Evolutionary conservation across 1,284 basidiomycete species (phyloP), one percentile per base, ranked within the genome.

Genomic region (Coniophora puteana): DNA sequence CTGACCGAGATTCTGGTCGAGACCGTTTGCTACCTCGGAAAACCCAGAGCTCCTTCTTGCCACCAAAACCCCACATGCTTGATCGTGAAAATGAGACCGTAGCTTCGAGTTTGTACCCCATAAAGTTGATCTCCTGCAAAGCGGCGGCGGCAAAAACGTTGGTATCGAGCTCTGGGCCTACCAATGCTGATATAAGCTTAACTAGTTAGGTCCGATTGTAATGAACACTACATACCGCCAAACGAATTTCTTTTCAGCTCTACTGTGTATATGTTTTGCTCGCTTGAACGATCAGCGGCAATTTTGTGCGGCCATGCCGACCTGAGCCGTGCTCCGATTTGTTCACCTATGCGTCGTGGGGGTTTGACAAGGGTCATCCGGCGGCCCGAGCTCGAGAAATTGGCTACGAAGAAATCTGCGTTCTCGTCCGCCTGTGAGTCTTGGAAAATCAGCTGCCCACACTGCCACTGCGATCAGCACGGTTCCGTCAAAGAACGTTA

Each of bases 371-470:
- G 61, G 10, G 73, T 78, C 31, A 85, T 57, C 37, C 72, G 71
- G 40, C 72, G 67, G 4, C 77, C 78, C 7, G 71, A 67, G 33
- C 69, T 67, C 21, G 78, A 78, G 52, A 86, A 70, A 52, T 71
- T 74, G 18, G 76, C 76, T 13, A 80, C 57, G 52, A 87, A 84
- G 57, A 85, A 81, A 35, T 71, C 62, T 0, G 74, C 66, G 8
- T 62, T 54, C n/a, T 45, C 44, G 47, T 82, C 79, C 8, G 69
- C 63, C 18, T 60, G 54, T 10, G 65, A 64, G 24, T 73, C 68
- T 48, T 71, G 68, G 48, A 78, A 88, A 36, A 88, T 64, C 18
- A 86, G 68, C 14, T 78, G 77, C 27, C 81, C 78, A 24, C 72
- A 63, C 71, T 82, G 40, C 31, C 40, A 16, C 20, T 44, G 25